phyloP scores from a whole-genome alignment of 1,139 yeast genomes.

The Hemisphaericaspora xylofermentans region DNA sequence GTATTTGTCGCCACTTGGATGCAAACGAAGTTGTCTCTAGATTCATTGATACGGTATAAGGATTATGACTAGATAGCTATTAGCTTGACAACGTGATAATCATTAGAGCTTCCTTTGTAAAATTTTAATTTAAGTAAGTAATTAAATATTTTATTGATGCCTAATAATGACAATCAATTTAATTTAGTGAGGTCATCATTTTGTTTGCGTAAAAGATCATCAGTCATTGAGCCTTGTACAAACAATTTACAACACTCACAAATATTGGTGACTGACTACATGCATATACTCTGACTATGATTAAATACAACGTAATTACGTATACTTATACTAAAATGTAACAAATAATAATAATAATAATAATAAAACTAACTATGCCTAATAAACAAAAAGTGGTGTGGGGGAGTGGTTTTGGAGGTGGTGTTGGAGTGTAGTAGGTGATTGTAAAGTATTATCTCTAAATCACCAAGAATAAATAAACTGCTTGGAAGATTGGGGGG shows the following conservation, averaged over 20 bases:
- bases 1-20: constrained; percentile 40
- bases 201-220: background rate
- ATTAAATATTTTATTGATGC: too few relatives aligned
- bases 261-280: too few relatives aligned
- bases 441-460: background rate
- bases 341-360: constrained; percentile 2
- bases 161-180: too few relatives aligned
- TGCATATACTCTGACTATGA: too few relatives aligned
- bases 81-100: background rate
- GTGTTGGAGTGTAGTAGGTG: too few relatives aligned
- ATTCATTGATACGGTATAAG: background rate
- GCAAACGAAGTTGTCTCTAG: constrained; percentile 20
- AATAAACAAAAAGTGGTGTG: constrained; percentile 2
- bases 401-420: background rate
- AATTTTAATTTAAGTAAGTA: too few relatives aligned
- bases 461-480: constrained; percentile 3
- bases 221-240: too few relatives aligned
- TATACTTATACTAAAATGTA: constrained; percentile 1
- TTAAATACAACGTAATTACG: background rate
- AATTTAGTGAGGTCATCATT: background rate
- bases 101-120: too few relatives aligned
- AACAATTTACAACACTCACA: too few relatives aligned
- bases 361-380: constrained; percentile 7
- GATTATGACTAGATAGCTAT: background rate
- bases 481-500: background rate